Conservation (phyloP, 2,329 filamentous ascomycete genomes). For the Nectriaceae sp. region DNA sequence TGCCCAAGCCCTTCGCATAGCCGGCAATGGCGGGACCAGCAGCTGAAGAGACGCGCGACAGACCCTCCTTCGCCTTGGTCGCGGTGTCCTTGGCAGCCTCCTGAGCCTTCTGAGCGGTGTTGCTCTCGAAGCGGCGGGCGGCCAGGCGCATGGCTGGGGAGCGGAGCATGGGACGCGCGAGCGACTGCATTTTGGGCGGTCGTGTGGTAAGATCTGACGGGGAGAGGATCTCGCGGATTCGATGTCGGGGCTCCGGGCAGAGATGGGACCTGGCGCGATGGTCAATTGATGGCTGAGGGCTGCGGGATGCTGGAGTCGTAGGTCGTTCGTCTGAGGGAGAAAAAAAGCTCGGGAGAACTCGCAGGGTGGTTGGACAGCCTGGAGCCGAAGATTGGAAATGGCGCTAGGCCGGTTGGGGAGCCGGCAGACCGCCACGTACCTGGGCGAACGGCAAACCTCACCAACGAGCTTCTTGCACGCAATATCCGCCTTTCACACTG, state of each 20-base stretch:
- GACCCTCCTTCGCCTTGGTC: slow-evolving; percentile 69
- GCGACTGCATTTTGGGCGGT: slow-evolving; percentile 33
- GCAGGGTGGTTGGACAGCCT: slow-evolving; percentile 32
- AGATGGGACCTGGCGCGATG: slow-evolving; percentile 27
- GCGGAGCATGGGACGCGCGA: slow-evolving; percentile 48
- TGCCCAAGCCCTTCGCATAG: slow-evolving; percentile 67
- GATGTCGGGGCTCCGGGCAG: slow-evolving; percentile 29
- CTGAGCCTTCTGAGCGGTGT: slow-evolving; percentile 49
- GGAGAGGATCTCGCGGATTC: slow-evolving; percentile 25
- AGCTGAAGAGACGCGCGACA: slow-evolving; percentile 77
- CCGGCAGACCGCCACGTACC: background rate
- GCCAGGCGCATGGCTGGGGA: slow-evolving; percentile 47
- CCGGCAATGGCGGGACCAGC: slow-evolving; percentile 74
- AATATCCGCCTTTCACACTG: too few species aligned
- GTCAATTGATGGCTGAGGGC: slow-evolving; percentile 38
- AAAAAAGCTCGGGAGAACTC: slow-evolving; percentile 53
- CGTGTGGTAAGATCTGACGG: slow-evolving; percentile 22
- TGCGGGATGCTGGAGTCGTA: slow-evolving; percentile 21
- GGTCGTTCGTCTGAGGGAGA: slow-evolving; percentile 37
- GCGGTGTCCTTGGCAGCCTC: slow-evolving; percentile 44
- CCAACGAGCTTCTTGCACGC: too few species aligned
- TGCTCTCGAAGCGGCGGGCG: slow-evolving; percentile 63
- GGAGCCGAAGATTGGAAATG: slow-evolving; percentile 19
- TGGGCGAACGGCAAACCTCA: slow-evolving; percentile 20
- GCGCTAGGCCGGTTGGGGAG: slow-evolving; percentile 35